Conservation (phyloP, 306 rosid genomes). For the Rubus parviflorus region DNA sequence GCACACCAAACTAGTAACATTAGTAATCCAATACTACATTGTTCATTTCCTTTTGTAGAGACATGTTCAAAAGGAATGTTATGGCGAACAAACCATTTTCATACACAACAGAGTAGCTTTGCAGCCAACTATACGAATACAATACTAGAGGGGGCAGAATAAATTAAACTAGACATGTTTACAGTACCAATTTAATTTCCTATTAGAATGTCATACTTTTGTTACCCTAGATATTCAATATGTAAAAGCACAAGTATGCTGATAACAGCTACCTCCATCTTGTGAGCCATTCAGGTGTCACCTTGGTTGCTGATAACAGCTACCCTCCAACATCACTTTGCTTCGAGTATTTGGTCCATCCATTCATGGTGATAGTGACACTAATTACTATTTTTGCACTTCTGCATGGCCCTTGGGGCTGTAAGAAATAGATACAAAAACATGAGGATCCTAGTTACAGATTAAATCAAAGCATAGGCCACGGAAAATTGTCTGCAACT, state of each 20-base stretch:
- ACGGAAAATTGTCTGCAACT: conserved; percentile 1
- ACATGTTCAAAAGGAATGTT: not conserved
- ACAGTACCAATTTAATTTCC: conserved; percentile 32
- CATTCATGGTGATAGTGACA: conserved; percentile 23
- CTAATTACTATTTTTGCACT: conserved; percentile 64
- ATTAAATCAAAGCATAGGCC: not conserved
- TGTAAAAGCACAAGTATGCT: conserved; percentile 35
- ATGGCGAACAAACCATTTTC: conserved; percentile 52
- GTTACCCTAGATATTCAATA: conserved; percentile 40
- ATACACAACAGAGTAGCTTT: conserved; percentile 36
- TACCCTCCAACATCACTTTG: conserved; percentile 27
- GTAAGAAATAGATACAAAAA: conserved; percentile 29
- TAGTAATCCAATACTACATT: conserved; percentile 1
- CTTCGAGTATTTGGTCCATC: conserved; percentile 33
- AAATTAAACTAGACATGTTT: conserved; percentile 34
- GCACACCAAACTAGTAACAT: conserved; percentile 25
- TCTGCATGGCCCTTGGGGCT: conserved; percentile 94
- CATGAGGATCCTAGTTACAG: not conserved
- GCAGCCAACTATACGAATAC: conserved; percentile 37
- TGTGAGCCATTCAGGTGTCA: conserved; percentile 1
- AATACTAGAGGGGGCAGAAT: conserved; percentile 13
- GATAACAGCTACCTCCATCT: conserved; percentile 16
- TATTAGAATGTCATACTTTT: conserved; percentile 31
- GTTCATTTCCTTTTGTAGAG: conserved; percentile 7
- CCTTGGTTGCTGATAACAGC: conserved; percentile 16